phyloP scores from a whole-genome alignment of 2,329 filamentous ascomycete genomes.

The Penicillium sp. region DNA sequence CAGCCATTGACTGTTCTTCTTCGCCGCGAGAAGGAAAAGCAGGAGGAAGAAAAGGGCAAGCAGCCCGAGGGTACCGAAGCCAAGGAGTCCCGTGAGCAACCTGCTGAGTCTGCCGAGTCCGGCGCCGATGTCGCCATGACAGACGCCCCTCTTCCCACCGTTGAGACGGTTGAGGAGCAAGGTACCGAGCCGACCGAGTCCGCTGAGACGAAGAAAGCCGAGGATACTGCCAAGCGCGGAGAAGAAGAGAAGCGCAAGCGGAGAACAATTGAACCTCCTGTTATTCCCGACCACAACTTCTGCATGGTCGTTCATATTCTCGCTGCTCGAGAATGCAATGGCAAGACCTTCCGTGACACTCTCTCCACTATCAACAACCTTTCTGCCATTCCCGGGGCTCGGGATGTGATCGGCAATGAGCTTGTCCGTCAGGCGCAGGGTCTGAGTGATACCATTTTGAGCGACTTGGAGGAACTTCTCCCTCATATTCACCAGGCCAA shows the following conservation, averaged over 20 bases:
- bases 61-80: slow-evolving; percentile 27
- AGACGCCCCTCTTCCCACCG: slow-evolving; percentile 33
- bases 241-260: slow-evolving; percentile 53
- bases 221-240: slow-evolving; percentile 27
- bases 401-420: slow-evolving; percentile 86
- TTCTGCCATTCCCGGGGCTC: slow-evolving; percentile 84
- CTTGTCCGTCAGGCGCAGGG: slow-evolving; percentile 80
- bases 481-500: slow-evolving; percentile 81
- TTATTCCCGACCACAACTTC: slow-evolving; percentile 83
- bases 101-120: slow-evolving; percentile 23
- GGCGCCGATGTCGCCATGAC: slow-evolving; percentile 38
- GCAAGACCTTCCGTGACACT: slow-evolving; percentile 96
- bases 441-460: slow-evolving; percentile 76
- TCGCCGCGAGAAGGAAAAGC: slow-evolving; percentile 74
- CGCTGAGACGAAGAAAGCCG: slow-evolving; percentile 20
- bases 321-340: slow-evolving; percentile 90
- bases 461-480: slow-evolving; percentile 77
- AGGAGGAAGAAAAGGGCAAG: slow-evolving; percentile 41
- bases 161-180: slow-evolving; percentile 30
- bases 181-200: slow-evolving; percentile 6
- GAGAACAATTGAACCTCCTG: slow-evolving; percentile 67
- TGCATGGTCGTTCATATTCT: slow-evolving; percentile 95
- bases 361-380: slow-evolving; percentile 98
- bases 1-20: slow-evolving; percentile 75
- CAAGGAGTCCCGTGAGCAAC: slow-evolving; percentile 21